These are phyloP conservation scores for Aaosphaeria pasadenensis DNA, from an alignment of 2,329 filamentous ascomycete species.

Conservation along the genomic window DNA sequence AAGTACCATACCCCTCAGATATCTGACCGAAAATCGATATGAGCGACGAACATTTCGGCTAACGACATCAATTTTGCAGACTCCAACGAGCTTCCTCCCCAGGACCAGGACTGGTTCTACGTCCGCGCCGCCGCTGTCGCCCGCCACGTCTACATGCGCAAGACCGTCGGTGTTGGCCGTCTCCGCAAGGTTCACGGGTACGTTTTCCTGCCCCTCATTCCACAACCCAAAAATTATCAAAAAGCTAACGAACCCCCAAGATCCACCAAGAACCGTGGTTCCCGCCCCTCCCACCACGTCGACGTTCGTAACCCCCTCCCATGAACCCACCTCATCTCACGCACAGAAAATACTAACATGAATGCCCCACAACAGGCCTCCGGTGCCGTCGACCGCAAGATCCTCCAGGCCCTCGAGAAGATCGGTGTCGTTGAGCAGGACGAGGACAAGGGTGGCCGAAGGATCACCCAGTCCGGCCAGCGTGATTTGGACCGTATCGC, in stretches of 20 bases:
- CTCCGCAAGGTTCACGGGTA: slow-evolving; percentile 87
- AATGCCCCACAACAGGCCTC: slow-evolving; percentile 53
- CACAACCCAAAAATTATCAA: not conserved
- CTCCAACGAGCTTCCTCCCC: slow-evolving; percentile 95
- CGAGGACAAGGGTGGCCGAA: slow-evolving; percentile 96
- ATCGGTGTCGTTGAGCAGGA: slow-evolving; percentile 97
- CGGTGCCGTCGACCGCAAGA: slow-evolving; percentile 94
- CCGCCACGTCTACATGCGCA: slow-evolving; percentile 98
- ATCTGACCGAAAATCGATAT: no score
- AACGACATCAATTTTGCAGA: slow-evolving; percentile 39
- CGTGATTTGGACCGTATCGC: slow-evolving; percentile 88
- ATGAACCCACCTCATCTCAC: no score
- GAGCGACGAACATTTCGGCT: not conserved
- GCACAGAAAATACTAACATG: no score
- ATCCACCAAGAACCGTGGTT: slow-evolving; percentile 91
- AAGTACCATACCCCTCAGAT: not conserved
- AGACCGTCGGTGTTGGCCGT: slow-evolving; percentile 97
- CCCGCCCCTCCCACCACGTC: slow-evolving; percentile 88
- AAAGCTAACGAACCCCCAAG: slow-evolving; percentile 7
- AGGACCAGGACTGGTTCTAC: slow-evolving; percentile 96
- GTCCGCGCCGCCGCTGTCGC: slow-evolving; percentile 89
- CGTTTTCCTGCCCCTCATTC: slow-evolving; percentile 1
- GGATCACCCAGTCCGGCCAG: slow-evolving; percentile 97
- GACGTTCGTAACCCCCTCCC: slow-evolving; percentile 44
- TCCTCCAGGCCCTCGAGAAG: slow-evolving; percentile 97